A percentile compares a stretch with the other conserved stretches of the same genome.
Conservation (phyloP, 805 yeast genomes). For the Saturnispora ahearnii region DNA sequence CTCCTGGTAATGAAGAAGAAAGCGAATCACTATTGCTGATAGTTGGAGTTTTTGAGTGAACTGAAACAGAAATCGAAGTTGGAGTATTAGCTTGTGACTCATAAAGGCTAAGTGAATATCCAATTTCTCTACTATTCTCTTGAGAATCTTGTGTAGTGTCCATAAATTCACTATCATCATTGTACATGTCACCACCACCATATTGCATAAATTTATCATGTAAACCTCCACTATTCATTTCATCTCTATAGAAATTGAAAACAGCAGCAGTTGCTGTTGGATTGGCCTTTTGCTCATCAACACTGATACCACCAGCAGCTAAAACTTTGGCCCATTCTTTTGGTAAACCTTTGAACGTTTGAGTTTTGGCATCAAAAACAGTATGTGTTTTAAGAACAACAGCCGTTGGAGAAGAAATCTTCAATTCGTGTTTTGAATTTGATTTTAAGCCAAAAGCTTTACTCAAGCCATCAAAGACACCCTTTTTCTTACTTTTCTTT, state of each 20-base stretch:
- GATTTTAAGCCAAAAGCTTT: conserved; percentile 28
- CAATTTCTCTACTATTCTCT: conserved; percentile 3
- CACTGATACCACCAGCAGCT: conserved; percentile 78
- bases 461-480: conserved; percentile 51
- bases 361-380: conserved; percentile 75
- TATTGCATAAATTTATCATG: conserved; percentile 26
- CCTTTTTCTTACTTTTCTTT: conserved; percentile 37
- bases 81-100: conserved; percentile 7
- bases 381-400: conserved; percentile 90
- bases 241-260: conserved; percentile 22
- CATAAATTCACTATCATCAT: conserved; percentile 12
- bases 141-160: conserved; percentile 10
- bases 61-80: background rate
- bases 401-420: conserved; percentile 86
- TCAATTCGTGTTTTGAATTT: conserved; percentile 23
- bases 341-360: conserved; percentile 87
- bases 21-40: conserved; percentile 8
- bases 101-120: conserved; percentile 2
- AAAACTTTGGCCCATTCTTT: conserved; percentile 84
- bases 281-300: conserved; percentile 79
- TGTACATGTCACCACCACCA: conserved; percentile 10
- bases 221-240: conserved; percentile 17
- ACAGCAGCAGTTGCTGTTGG: conserved; percentile 71
- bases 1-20: conserved; percentile 8
- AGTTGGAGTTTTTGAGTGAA: conserved; percentile 5